Percentiles rank a stretch among this genome's conserved stretches.
phyloP scores from a whole-genome alignment of 805 yeast genomes.

The Pichia exigua region DNA sequence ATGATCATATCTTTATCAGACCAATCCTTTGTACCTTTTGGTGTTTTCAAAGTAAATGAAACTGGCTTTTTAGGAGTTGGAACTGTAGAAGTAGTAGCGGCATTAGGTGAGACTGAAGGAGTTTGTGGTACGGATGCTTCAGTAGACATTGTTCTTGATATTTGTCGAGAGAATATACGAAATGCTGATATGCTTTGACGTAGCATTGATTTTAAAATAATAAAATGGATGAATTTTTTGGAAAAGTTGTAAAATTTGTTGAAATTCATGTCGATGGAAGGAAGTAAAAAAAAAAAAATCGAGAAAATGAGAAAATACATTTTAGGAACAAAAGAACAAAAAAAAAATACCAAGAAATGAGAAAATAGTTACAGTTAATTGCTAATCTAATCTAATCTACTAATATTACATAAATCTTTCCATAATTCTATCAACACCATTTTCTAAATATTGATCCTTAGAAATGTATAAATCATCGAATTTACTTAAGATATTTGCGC shows the following conservation, averaged over 20 bases:
- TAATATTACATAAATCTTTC: constrained; percentile 1
- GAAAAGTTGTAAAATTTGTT: background rate
- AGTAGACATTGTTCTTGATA: background rate
- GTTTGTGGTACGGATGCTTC: background rate
- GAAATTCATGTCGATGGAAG: too few relatives aligned
- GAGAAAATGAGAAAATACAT: background rate
- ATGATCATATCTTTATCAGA: constrained; percentile 96
- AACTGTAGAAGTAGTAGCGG: background rate
- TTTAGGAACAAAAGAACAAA: too few relatives aligned
- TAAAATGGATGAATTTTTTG: too few relatives aligned
- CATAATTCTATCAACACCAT: constrained; percentile 36
- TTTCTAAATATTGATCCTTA: constrained; percentile 57
- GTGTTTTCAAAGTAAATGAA: constrained; percentile 74
- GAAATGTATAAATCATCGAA: constrained; percentile 54
- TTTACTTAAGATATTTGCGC: constrained; percentile 61
- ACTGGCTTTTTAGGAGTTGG: background rate
- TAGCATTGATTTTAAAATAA: background rate
- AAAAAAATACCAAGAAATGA: background rate
- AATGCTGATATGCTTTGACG: background rate
- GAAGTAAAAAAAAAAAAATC: too few relatives aligned
- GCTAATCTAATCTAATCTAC: too few relatives aligned
- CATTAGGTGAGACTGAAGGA: background rate
- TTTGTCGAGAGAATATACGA: background rate
- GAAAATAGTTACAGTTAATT: too few relatives aligned
- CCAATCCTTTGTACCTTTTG: constrained; percentile 98